Conservation (phyloP, 2,329 filamentous ascomycete genomes). For the Aspergillus sp. region DNA sequence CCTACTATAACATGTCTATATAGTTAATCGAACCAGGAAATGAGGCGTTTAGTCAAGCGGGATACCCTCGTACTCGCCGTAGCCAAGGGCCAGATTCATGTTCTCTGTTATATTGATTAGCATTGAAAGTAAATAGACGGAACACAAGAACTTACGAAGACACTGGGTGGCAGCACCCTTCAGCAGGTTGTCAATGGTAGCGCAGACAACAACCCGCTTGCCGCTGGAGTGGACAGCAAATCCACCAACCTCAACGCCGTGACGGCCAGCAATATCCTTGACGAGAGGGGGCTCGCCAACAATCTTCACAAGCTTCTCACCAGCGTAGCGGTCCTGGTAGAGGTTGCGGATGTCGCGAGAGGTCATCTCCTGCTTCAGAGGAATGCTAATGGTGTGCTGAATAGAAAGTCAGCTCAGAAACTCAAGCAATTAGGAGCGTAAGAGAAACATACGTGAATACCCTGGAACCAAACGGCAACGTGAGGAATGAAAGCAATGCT, state of each 20-base stretch:
- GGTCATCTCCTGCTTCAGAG: slow-evolving; percentile 76
- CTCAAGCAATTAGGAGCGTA: not conserved
- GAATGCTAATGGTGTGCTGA: slow-evolving; percentile 81
- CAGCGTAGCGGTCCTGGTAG: slow-evolving; percentile 93
- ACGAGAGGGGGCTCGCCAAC: slow-evolving; percentile 81
- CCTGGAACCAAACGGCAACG: slow-evolving; percentile 94
- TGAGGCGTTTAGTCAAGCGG: slow-evolving; percentile 46
- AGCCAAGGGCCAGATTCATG: slow-evolving; percentile 88
- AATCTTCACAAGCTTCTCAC: slow-evolving; percentile 91
- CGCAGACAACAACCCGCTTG: slow-evolving; percentile 88
- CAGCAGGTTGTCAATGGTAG: slow-evolving; percentile 86
- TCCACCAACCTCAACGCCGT: slow-evolving; percentile 87
- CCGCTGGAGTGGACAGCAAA: slow-evolving; percentile 89
- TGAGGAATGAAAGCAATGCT: slow-evolving; percentile 84
- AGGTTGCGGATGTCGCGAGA: slow-evolving; percentile 87
- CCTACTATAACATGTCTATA: slow-evolving; percentile 12
- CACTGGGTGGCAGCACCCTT: slow-evolving; percentile 93
- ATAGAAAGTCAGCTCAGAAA: slow-evolving; percentile 1
- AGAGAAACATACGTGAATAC: slow-evolving; percentile 58
- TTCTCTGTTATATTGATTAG: slow-evolving; percentile 54
- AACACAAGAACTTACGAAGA: slow-evolving; percentile 59
- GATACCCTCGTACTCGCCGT: slow-evolving; percentile 82
- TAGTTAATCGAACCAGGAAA: slow-evolving; percentile 8
- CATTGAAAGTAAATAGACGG: slow-evolving; percentile 2
- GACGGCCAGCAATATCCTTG: slow-evolving; percentile 74